Conservation (phyloP, 1,284 basidiomycete species). For the Crucibulum parvulum region DNA sequence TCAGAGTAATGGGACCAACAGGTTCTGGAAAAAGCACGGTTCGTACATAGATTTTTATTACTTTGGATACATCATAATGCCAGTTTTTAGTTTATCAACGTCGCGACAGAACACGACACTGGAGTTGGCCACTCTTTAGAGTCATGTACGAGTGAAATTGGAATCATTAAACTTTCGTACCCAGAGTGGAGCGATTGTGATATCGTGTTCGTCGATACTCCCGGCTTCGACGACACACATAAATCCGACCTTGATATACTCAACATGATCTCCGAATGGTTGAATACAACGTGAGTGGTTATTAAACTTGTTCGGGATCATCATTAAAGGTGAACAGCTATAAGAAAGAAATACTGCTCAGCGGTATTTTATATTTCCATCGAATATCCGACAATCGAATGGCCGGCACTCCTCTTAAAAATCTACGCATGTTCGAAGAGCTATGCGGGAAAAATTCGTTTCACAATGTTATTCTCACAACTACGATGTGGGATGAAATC, state of each 20-base stretch:
- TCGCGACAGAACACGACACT: constrained; percentile 2
- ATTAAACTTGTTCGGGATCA: not conserved
- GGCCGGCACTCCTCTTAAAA: constrained; percentile 14
- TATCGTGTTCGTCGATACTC: constrained; percentile 27
- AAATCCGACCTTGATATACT: constrained; percentile 16
- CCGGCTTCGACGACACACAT: constrained; percentile 24
- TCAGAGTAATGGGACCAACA: constrained; percentile 24
- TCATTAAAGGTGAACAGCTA: constrained; percentile 8
- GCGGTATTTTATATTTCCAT: constrained; percentile 25
- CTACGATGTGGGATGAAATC: constrained; percentile 24
- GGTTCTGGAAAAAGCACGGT: constrained; percentile 26
- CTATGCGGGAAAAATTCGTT: constrained; percentile 21
- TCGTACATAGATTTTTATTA: not conserved
- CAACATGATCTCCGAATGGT: constrained; percentile 13
- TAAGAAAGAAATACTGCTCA: constrained; percentile 9
- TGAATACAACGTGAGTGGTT: constrained; percentile 12
- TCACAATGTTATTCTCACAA: constrained; percentile 9
- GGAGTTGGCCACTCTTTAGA: constrained; percentile 12
- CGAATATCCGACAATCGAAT: constrained; percentile 7
- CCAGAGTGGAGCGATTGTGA: not conserved
- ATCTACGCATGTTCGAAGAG: constrained; percentile 19
- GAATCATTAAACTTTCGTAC: constrained; percentile 5
- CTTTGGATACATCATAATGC: not conserved
- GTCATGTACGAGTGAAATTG: constrained; percentile 18
- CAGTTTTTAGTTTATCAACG: constrained; percentile 18